A percentile compares a stretch with the other conserved stretches of the same genome.
Conservation (phyloP, 2,329 filamentous ascomycete species). For the Dichotomopilus funicola region DNA sequence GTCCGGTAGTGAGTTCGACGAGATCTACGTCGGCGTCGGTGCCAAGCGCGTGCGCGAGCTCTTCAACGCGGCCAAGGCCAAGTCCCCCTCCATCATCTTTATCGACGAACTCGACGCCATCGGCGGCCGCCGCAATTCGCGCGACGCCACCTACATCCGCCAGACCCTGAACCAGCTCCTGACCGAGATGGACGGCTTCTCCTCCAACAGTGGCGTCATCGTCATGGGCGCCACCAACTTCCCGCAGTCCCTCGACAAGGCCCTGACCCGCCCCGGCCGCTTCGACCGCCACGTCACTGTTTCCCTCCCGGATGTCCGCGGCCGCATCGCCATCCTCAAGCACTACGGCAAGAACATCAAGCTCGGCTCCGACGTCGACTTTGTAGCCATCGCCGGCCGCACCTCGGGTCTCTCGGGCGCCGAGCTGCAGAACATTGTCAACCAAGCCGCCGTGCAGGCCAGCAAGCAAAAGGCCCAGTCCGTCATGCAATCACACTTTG, state of each 20-base stretch:
- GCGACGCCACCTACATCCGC: slow-evolving; percentile 91
- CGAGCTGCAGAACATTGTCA: slow-evolving; percentile 93
- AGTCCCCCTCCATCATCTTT: slow-evolving; percentile 57
- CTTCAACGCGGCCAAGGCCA: slow-evolving; percentile 31
- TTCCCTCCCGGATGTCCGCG: slow-evolving; percentile 83
- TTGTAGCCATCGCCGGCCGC: slow-evolving; percentile 75
- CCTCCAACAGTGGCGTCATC: slow-evolving; percentile 89
- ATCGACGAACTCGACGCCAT: slow-evolving; percentile 92
- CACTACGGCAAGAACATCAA: slow-evolving; percentile 93
- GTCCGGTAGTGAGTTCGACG: slow-evolving; percentile 98
- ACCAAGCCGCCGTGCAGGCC: slow-evolving; percentile 92
- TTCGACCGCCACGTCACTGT: slow-evolving; percentile 93
- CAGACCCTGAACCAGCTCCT: slow-evolving; percentile 96
- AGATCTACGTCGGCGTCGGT: slow-evolving; percentile 88
- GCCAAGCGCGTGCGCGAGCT: slow-evolving; percentile 71
- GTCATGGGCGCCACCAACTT: slow-evolving; percentile 96
- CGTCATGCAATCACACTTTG: slow-evolving; percentile 74
- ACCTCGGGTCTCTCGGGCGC: slow-evolving; percentile 92
- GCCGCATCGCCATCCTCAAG: slow-evolving; percentile 84
- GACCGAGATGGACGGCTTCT: slow-evolving; percentile 94
- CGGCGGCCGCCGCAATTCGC: slow-evolving; percentile 84
- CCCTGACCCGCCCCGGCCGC: slow-evolving; percentile 84
- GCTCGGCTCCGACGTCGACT: slow-evolving; percentile 70
- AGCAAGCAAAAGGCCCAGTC: slow-evolving; percentile 73
- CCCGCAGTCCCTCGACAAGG: slow-evolving; percentile 88